Percentiles rank a stretch among this genome's conserved stretches.
Conservation (phyloP, 345 rosid species). For the Aquilaria yunnanensis region DNA sequence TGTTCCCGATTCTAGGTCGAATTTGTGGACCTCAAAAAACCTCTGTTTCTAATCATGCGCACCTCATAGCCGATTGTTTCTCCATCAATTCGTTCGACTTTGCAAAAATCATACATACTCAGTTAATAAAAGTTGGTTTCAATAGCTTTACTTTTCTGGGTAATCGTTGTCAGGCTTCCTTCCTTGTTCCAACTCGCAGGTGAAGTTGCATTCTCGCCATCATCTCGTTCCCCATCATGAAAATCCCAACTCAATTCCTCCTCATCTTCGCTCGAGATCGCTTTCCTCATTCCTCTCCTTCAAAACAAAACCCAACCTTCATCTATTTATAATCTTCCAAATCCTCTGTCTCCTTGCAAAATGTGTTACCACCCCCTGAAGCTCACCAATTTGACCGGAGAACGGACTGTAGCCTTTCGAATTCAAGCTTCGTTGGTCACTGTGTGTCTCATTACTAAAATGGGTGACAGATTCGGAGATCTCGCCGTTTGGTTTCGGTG, state of each 20-base stretch:
- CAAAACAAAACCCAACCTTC: conserved; percentile 55
- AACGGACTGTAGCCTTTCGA: conserved; percentile 65
- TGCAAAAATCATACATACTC: conserved; percentile 43
- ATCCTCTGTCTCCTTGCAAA: conserved; percentile 69
- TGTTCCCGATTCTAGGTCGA: conserved; percentile 37
- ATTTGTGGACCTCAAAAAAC: conserved; percentile 27
- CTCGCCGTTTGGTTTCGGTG: conserved; percentile 77
- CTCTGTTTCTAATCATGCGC: conserved; percentile 27
- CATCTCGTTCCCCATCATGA: conserved; percentile 55
- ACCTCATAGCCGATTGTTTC: conserved; percentile 40
- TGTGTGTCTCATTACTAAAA: conserved; percentile 17
- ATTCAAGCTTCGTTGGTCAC: conserved; percentile 28
- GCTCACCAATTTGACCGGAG: conserved; percentile 53
- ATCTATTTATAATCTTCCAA: conserved; percentile 49
- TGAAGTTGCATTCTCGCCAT: conserved; percentile 13
- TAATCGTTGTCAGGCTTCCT: conserved; percentile 51
- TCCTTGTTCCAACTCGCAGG: conserved; percentile 20
- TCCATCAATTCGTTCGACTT: conserved; percentile 26
- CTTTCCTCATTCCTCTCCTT: conserved; percentile 44
- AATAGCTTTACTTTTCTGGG: conserved; percentile 45
- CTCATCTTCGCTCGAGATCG: conserved; percentile 68
- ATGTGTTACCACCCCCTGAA: conserved; percentile 59
- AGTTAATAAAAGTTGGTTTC: conserved; percentile 53
- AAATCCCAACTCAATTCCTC: conserved; percentile 19
- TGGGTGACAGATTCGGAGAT: conserved; percentile 61